These are phyloP conservation scores for Coemansia sp. DNA, from an alignment of 192 early-diverging fungal species.

Conservation along the genomic window DNA sequence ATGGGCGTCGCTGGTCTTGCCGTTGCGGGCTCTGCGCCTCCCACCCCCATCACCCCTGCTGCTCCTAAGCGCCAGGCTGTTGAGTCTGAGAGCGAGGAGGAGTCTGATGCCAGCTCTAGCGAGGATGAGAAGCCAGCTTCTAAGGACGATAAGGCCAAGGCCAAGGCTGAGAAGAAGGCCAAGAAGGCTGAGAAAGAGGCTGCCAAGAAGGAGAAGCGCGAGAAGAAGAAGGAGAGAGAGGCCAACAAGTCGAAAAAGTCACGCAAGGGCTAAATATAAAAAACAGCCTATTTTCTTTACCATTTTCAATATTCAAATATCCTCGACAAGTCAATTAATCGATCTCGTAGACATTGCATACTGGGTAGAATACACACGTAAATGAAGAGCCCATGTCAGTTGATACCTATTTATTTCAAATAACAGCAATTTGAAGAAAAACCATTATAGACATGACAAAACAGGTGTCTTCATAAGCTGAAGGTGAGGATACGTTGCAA, in stretches of 20 bases:
- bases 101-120: slow-evolving; percentile 41
- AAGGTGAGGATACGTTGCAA: too few relatives aligned
- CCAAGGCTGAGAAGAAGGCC: slow-evolving; percentile 32
- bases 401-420: too few relatives aligned
- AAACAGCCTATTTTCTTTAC: not conserved
- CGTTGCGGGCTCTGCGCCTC: slow-evolving; percentile 1
- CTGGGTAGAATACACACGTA: too few relatives aligned
- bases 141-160: slow-evolving; percentile 8
- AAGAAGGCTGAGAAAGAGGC: slow-evolving; percentile 31
- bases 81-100: slow-evolving; percentile 35
- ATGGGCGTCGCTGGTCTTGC: not conserved
- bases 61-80: slow-evolving; percentile 38
- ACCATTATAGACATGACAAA: too few relatives aligned
- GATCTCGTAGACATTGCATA: too few relatives aligned
- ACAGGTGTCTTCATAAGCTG: too few relatives aligned
- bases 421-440: too few relatives aligned
- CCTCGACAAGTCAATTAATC: not conserved
- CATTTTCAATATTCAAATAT: not conserved
- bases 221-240: slow-evolving; percentile 42
- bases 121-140: slow-evolving; percentile 14
- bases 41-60: not conserved
- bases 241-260: slow-evolving; percentile 42
- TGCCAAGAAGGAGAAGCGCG: slow-evolving; percentile 39
- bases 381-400: too few relatives aligned
- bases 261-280: slow-evolving; percentile 32